phyloP scores from a whole-genome alignment of 2,329 filamentous ascomycete genomes.

The Cylindrodendrum hubeiense region DNA sequence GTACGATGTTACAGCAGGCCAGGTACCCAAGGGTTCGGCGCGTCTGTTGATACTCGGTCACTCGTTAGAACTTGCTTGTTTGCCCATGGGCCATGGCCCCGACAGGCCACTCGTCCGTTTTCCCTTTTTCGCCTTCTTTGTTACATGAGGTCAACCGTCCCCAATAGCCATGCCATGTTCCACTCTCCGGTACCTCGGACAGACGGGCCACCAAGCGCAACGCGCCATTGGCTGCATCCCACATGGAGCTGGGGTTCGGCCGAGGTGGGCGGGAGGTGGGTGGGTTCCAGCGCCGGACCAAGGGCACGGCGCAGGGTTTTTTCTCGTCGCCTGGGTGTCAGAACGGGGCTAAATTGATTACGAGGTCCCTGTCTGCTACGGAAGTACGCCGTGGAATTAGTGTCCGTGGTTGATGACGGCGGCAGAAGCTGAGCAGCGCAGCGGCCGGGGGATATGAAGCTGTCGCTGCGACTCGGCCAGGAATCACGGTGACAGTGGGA shows the following conservation, averaged over 20 bases:
- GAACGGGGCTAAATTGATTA: slow-evolving; percentile 4
- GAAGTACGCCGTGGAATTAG: background rate
- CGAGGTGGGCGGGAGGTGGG: slow-evolving; percentile 21
- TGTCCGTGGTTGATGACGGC: background rate
- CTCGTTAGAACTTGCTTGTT: background rate
- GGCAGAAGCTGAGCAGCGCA: too few species aligned
- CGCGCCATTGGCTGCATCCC: slow-evolving; percentile 10
- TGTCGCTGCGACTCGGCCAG: background rate
- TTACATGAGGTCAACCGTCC: slow-evolving; percentile 2
- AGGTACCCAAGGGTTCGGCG: background rate
- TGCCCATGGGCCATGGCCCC: background rate
- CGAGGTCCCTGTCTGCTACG: background rate
- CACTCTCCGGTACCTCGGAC: slow-evolving; percentile 25
- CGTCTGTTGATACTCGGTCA: background rate
- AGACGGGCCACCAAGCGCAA: slow-evolving; percentile 15
- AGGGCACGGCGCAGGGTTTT: slow-evolving; percentile 20
- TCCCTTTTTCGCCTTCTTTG: background rate
- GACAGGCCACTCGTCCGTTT: slow-evolving; percentile 5
- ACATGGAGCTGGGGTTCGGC: slow-evolving; percentile 21
- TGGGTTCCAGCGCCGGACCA: slow-evolving; percentile 19
- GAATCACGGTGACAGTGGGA: background rate
- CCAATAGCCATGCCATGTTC: slow-evolving; percentile 16
- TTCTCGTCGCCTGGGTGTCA: background rate
- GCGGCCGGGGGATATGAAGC: too few species aligned
- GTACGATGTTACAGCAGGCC: background rate